Conservation (phyloP, 352 stramenopile genomes). For the Aphanomyces euteiches region DNA sequence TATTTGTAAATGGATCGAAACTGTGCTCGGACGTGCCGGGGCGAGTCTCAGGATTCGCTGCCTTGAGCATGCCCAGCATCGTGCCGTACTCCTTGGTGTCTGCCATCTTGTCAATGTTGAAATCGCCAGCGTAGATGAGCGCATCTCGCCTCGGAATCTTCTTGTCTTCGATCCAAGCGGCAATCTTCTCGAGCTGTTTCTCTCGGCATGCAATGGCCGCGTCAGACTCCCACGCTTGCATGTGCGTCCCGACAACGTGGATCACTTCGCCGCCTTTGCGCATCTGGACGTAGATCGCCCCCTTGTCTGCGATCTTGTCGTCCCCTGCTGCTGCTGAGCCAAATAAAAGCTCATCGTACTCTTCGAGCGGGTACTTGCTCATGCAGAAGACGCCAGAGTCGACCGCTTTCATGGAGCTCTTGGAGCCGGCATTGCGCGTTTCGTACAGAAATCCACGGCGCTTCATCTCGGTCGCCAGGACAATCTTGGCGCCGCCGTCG, state of each 20-base stretch:
- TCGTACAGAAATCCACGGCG: conserved; percentile 59
- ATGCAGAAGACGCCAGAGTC: conserved; percentile 65
- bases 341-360: conserved; percentile 57
- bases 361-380: conserved; percentile 57
- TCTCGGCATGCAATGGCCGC: conserved; percentile 41
- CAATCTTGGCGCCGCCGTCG: conserved; percentile 41
- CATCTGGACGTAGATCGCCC: conserved; percentile 57
- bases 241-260: conserved; percentile 59
- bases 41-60: conserved; percentile 37
- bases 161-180: conserved; percentile 50
- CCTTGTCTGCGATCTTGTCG: conserved; percentile 65
- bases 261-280: conserved; percentile 37
- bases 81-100: conserved; percentile 39
- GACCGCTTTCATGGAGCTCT: conserved; percentile 55
- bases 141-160: conserved; percentile 44
- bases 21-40: conserved; percentile 44
- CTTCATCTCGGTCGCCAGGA: conserved; percentile 63
- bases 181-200: conserved; percentile 45
- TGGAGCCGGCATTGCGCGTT: conserved; percentile 54
- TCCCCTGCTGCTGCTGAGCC: conserved; percentile 49
- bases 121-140: conserved; percentile 53
- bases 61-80: conserved; percentile 49
- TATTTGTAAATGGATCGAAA: conserved; percentile 62
- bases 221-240: conserved; percentile 63
- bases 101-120: conserved; percentile 53